Percentiles rank a stretch among this genome's conserved stretches.
These are phyloP conservation scores for Lichtheimia corymbifera DNA, from an alignment of 371 early-diverging fungal genomes.

Conservation along the genomic window DNA sequence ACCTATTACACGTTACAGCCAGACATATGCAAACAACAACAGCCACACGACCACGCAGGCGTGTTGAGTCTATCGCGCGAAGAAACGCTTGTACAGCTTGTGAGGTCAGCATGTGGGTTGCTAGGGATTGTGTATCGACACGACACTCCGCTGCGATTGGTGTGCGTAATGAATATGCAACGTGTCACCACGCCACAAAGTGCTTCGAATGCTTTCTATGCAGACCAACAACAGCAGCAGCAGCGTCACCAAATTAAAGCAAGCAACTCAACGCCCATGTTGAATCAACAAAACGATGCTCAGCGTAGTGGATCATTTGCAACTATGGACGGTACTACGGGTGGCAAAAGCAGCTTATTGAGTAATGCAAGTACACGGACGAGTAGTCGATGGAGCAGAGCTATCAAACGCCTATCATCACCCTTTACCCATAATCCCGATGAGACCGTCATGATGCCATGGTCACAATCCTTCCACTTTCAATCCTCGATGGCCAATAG, in stretches of 20 bases:
- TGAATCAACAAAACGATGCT: constrained; percentile 12
- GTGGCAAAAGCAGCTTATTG: constrained; percentile 11
- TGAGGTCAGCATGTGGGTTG: constrained; percentile 37
- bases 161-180: constrained; percentile 39
- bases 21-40: background rate
- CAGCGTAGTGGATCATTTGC: constrained; percentile 9
- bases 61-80: constrained; percentile 16
- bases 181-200: constrained; percentile 1
- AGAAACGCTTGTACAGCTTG: constrained; percentile 32
- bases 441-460: constrained; percentile 12
- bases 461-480: constrained; percentile 7
- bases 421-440: constrained; percentile 12
- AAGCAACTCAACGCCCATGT: constrained; percentile 10
- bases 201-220: constrained; percentile 4
- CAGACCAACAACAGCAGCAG: background rate
- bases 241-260: background rate
- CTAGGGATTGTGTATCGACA: constrained; percentile 44
- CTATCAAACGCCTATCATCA: constrained; percentile 25
- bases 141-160: constrained; percentile 27
- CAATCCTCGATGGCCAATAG: constrained; percentile 5
- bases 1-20: constrained; percentile 29
- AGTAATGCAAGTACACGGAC: constrained; percentile 18
- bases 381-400: constrained; percentile 24
- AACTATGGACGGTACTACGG: constrained; percentile 1
- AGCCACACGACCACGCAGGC: constrained; percentile 8